Base-by-base conservation (phyloP, 2,329 filamentous ascomycete species). In the Coniochaeta prunicola region DNA sequence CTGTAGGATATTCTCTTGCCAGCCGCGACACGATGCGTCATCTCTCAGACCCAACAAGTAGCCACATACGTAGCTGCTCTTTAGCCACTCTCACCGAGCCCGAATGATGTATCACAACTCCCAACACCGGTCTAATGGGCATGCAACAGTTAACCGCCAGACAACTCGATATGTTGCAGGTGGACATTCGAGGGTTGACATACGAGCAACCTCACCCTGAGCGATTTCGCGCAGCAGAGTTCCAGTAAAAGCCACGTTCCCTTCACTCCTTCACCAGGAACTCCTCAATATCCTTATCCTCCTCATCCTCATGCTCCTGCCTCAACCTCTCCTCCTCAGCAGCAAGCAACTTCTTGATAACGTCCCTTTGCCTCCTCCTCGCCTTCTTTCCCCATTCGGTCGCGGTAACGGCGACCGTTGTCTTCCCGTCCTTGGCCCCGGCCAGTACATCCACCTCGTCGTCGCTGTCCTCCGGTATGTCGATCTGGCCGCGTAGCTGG, bases 271-370 rank as follows among this genome's bases (percentile, higher is more conserved):
- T 33, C 15, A 83, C 79, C 70, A 92, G 71, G 66, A 88, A 84
- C 72, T 92, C 86, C 69, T 85, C 82, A 65, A 92, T 88, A 70
- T 92, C 88, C 74, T 89, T 88, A 70, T 91, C 87, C 61, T 88
- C 84, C 64, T 89, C 80, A 60, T 87, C 83, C 65, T 87, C 85
- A 60, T 76, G 71, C 56, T 75, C 70, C 66, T 84, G 79, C 64
- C 80, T 76, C 65, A 83, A 72, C 67, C 74, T 72, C 74, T 83
- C 77, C 73, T 89, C 87, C 64, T 85, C 78, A 54, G 79, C 81
- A 66, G 86, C 85, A 61, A 90, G 71, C 67, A 88, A 69, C 68
- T 85, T 81, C 77, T 85, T 85, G 61, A 89, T 75, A 71, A 88
- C 80, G 64, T 82, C 80, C 67, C 87, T 81, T 75, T 91, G 87